phyloP scores from a whole-genome alignment of 2,329 filamentous ascomycete genomes.

The Zasmidium angulare region DNA sequence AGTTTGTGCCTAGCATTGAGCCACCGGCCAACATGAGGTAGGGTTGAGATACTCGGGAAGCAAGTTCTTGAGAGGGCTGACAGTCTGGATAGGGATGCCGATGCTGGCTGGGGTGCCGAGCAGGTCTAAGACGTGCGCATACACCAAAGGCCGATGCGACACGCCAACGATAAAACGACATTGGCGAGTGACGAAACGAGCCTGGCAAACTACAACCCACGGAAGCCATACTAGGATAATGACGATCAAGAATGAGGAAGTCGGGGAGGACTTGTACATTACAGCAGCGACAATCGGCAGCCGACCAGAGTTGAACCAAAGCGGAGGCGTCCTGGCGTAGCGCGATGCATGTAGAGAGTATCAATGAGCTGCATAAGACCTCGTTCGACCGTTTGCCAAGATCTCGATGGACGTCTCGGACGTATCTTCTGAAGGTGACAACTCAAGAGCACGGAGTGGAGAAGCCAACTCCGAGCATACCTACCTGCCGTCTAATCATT shows the following conservation, averaged over 20 bases:
- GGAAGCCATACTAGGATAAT: neutral
- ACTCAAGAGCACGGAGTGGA: too few species aligned
- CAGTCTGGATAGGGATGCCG: conserved; percentile 44
- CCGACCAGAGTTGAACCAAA: conserved; percentile 1
- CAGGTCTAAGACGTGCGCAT: conserved; percentile 44
- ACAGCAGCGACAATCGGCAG: neutral
- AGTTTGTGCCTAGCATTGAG: conserved; percentile 54
- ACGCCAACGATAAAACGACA: neutral
- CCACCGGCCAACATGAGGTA: conserved; percentile 55
- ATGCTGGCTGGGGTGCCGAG: conserved; percentile 54
- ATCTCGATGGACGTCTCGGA: too few species aligned
- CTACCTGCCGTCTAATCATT: too few species aligned
- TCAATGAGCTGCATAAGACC: neutral
- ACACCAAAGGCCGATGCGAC: neutral
- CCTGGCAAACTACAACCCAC: neutral
- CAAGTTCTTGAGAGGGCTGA: conserved; percentile 6
- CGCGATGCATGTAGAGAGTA: conserved; percentile 9
- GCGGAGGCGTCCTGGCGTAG: conserved; percentile 5
- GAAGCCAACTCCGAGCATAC: too few species aligned
- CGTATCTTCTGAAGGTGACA: too few species aligned
- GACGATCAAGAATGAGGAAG: neutral
- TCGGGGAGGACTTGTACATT: conserved; percentile 1
- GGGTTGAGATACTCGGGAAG: conserved; percentile 6
- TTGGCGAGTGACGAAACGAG: neutral
- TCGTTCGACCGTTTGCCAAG: neutral